Evolutionary conservation across 345 rosid genomes (phyloP), one percentile per base, ranked within the genome.

Genomic region (Salix suchowensis): DNA sequence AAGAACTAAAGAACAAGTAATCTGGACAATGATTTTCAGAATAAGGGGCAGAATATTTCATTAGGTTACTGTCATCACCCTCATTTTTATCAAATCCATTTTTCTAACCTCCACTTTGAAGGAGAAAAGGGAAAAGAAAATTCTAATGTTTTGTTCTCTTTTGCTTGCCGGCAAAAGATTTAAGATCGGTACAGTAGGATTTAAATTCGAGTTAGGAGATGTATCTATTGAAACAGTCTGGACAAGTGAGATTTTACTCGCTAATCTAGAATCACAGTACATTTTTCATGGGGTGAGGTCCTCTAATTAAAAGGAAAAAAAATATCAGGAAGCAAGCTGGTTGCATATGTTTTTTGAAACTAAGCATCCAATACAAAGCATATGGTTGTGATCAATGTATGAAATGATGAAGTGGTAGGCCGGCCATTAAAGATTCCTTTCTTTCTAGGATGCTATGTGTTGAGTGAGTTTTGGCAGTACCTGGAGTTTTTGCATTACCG

Each of bases 221-320:
- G 34, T 0, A 32, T 32, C 0, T 32, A 32, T 4, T 30, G 2
- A 30, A 0, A 30, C 0, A 30, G 32, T 28, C 30, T 30, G 34
- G 34, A 32, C 0, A 32, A 32, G 34, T 32, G 36, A 34, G 5
- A 0, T 34, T 34, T 4, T 34, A 34, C 6, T 34, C 5, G 0
- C 0, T 34, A 1, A 34, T 4, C 0, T 34, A 6, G 0, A 34
- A 0, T 0, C 1, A 34, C 5, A 34, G 1, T 34, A 34, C 0
- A 4, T 34, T 32, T 34, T 4, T 0, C 5, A 34, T 34, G 1
- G 5, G 36, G 1, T 34, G 36, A 34, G 36, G 36, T 34, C 2
- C 36, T 34, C 36, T 34, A 34, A 34, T 34, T 34, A 4, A 32
- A 32, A 32, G 30, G 30, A 2, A 32, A 32, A 32, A 32, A 3